These are phyloP conservation scores for Wickerhamiella pararugosa DNA, from an alignment of 1,139 yeast species.

Conservation along the genomic window DNA sequence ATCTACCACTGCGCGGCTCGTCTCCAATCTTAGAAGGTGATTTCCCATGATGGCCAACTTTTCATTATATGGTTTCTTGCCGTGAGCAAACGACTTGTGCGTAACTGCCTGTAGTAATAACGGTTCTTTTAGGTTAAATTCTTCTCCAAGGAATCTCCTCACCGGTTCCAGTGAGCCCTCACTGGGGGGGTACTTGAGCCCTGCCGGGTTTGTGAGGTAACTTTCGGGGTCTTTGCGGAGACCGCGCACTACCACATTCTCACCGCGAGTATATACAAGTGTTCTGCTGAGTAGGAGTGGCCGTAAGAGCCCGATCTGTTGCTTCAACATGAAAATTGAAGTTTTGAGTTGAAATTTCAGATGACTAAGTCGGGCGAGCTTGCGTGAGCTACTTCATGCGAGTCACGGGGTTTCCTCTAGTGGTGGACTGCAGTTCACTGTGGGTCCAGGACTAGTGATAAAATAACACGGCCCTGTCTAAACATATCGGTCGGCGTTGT, in stretches of 20 bases:
- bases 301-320: too few relatives aligned
- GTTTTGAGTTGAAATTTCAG: too few relatives aligned
- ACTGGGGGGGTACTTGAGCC: constrained; percentile 43
- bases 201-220: constrained; percentile 40
- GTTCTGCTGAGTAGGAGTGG: too few relatives aligned
- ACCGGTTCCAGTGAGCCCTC: constrained; percentile 35
- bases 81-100: constrained; percentile 90
- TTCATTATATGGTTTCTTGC: constrained; percentile 76
- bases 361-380: too few relatives aligned
- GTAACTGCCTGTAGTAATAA: constrained; percentile 66
- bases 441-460: too few relatives aligned
- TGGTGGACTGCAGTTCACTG: too few relatives aligned
- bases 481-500: too few relatives aligned
- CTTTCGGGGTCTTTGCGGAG: constrained; percentile 62
- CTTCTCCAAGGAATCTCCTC: constrained; percentile 38
- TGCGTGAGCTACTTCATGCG: too few relatives aligned
- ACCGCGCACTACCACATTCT: constrained; percentile 40
- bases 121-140: constrained; percentile 28
- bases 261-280: too few relatives aligned
- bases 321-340: too few relatives aligned
- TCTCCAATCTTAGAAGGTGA: constrained; percentile 47
- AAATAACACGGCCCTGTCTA: too few relatives aligned
- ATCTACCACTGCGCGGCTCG: constrained; percentile 43
- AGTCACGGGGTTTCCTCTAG: too few relatives aligned
- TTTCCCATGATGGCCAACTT: constrained; percentile 67